Evolutionary conservation across 2,329 filamentous ascomycete species (phyloP).

Genomic region (Colletotrichum sp.): DNA sequence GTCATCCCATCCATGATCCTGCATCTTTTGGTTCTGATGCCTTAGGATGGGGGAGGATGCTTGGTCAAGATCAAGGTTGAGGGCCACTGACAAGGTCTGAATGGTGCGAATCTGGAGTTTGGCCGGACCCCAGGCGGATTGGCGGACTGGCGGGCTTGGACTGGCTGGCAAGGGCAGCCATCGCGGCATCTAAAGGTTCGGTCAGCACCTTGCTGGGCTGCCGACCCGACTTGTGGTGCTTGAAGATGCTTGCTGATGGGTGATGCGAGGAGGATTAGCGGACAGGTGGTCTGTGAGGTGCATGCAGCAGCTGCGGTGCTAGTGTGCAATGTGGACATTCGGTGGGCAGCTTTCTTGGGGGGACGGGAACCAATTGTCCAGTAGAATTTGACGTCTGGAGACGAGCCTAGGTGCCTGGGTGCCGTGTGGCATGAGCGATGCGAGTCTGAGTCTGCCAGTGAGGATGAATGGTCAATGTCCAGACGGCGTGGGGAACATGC

Average conservation of each 20-base stretch:
- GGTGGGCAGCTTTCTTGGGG: neutral
- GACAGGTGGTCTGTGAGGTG: constrained; percentile 21
- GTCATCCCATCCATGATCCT: constrained; percentile 6
- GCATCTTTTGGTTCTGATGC: neutral
- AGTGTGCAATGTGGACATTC: constrained; percentile 13
- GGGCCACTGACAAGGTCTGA: neutral
- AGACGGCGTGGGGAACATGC: neutral
- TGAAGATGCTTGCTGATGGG: neutral
- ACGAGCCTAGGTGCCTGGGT: neutral
- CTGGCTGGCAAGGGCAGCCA: neutral
- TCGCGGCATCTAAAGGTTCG: constrained; percentile 8
- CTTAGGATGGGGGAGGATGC: neutral
- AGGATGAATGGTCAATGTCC: neutral
- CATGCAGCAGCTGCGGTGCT: constrained; percentile 6
- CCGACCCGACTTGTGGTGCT: neutral
- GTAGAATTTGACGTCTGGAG: neutral
- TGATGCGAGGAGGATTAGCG: neutral
- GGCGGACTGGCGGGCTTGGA: neutral
- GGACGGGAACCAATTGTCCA: constrained; percentile 11
- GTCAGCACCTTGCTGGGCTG: constrained; percentile 18
- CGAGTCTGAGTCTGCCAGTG: neutral
- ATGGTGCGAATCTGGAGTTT: neutral
- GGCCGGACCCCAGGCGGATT: neutral
- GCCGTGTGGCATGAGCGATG: constrained; percentile 12
- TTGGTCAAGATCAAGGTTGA: neutral